A percentile compares a stretch with the other conserved stretches of the same genome.
phyloP scores from a whole-genome alignment of 768 basidiomycete species.

The Amanita polypyramis region DNA sequence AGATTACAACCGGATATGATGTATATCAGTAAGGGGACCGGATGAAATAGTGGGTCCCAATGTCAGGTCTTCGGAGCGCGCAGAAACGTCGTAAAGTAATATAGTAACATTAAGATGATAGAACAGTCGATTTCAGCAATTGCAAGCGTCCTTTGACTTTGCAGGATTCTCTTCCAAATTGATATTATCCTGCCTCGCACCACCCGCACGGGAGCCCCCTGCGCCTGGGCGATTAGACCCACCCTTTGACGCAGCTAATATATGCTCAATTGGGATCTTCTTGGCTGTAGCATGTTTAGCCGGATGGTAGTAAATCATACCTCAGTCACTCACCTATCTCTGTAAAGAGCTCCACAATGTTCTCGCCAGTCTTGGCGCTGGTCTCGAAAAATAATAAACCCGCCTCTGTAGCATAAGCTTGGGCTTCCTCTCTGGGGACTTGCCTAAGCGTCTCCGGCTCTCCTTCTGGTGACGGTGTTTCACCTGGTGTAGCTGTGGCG shows the following conservation, averaged over 20 bases:
- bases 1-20: constrained; percentile 5
- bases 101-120: constrained; percentile 8
- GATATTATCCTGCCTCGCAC: constrained; percentile 46
- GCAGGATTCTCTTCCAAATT: constrained; percentile 58
- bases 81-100: background rate
- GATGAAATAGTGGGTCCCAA: background rate
- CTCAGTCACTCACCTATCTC: constrained; percentile 71
- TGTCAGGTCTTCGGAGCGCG: background rate
- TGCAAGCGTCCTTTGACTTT: constrained; percentile 71
- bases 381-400: constrained; percentile 96
- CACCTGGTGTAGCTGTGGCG: constrained; percentile 81
- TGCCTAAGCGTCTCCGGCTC: constrained; percentile 75
- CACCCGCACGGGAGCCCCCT: constrained; percentile 39
- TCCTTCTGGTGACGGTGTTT: constrained; percentile 36
- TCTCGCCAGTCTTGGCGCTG: constrained; percentile 93
- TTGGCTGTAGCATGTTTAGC: constrained; percentile 27
- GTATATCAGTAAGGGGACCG: background rate
- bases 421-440: constrained; percentile 90
- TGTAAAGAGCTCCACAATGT: constrained; percentile 93
- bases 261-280: constrained; percentile 81
- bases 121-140: constrained; percentile 44
- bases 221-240: constrained; percentile 52
- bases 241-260: constrained; percentile 74
- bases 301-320: constrained; percentile 1
- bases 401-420: constrained; percentile 93